phyloP scores from a whole-genome alignment of 768 basidiomycete species.

The Tulasnella sp. region DNA sequence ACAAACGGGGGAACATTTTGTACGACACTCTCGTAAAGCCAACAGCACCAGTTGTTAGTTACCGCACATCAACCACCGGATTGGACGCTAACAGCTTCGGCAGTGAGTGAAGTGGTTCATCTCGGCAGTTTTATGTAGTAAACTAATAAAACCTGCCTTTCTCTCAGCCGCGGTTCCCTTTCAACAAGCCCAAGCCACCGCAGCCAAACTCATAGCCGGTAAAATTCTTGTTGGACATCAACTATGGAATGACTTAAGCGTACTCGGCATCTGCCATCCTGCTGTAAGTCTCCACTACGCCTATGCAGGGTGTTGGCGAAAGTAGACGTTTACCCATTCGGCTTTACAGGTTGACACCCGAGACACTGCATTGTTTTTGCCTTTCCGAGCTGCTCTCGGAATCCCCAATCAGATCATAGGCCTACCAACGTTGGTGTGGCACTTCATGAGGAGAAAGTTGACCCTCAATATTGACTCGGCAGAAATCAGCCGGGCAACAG shows the following conservation, averaged over 20 bases:
- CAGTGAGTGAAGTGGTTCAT: not conserved
- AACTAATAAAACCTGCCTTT: not conserved
- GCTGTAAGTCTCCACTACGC: slow-evolving; percentile 1
- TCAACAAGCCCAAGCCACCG: slow-evolving; percentile 7
- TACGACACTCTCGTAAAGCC: slow-evolving; percentile 13
- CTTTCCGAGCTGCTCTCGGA: slow-evolving; percentile 12
- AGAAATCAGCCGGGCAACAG: slow-evolving; percentile 9
- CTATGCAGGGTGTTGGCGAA: not conserved
- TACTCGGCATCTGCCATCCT: slow-evolving; percentile 13
- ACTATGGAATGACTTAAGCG: slow-evolving; percentile 11
- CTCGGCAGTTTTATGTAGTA: not conserved
- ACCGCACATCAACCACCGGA: slow-evolving; percentile 12
- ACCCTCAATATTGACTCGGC: slow-evolving; percentile 11
- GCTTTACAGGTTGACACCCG: slow-evolving; percentile 12
- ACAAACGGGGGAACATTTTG: slow-evolving; percentile 8
- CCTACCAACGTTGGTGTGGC: slow-evolving; percentile 14
- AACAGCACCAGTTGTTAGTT: slow-evolving; percentile 13
- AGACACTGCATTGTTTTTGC: slow-evolving; percentile 10
- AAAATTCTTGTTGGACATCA: slow-evolving; percentile 11
- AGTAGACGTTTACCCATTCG: not conserved
- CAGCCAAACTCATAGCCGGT: slow-evolving; percentile 10
- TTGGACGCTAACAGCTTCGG: slow-evolving; percentile 7
- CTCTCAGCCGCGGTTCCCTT: slow-evolving; percentile 11
- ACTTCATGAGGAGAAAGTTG: slow-evolving; percentile 16
- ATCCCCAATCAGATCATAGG: slow-evolving; percentile 12